These are phyloP conservation scores for Ganoderma sinense DNA, from an alignment of 1,284 basidiomycete species.

Conservation along the genomic window DNA sequence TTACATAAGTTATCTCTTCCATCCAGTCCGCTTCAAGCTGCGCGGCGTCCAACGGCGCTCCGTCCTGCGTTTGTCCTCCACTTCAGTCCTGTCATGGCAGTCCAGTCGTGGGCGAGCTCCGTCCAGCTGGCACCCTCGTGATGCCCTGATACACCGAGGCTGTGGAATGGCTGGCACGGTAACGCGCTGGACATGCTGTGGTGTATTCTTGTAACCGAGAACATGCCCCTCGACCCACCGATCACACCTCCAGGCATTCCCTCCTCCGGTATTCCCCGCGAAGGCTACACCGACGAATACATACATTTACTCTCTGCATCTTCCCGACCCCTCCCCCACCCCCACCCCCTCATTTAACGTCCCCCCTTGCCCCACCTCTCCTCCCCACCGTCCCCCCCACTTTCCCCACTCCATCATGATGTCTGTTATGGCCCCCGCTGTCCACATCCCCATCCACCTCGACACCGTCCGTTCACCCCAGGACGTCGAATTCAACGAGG, in stretches of 20 bases:
- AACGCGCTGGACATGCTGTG: constrained; percentile 15
- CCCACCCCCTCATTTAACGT: constrained; percentile 27
- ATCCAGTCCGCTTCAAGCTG: neutral
- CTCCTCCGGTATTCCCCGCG: constrained; percentile 35
- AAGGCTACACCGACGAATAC: constrained; percentile 34
- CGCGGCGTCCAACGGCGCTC: constrained; percentile 7
- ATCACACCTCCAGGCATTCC: constrained; percentile 30
- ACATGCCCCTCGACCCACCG: constrained; percentile 30
- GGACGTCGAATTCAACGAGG: constrained; percentile 51
- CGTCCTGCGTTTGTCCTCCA: constrained; percentile 10
- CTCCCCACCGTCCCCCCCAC: constrained; percentile 18
- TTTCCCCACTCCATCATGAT: constrained; percentile 42
- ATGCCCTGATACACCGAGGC: constrained; percentile 28
- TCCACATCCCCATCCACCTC: constrained; percentile 42
- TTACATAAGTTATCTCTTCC: constrained; percentile 1
- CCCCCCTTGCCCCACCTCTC: constrained; percentile 20
- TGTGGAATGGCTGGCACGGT: constrained; percentile 22
- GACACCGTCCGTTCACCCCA: constrained; percentile 36
- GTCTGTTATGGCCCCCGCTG: constrained; percentile 45
- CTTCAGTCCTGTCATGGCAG: constrained; percentile 10
- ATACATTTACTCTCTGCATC: constrained; percentile 25
- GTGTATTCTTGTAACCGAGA: constrained; percentile 31
- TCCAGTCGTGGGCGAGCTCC: constrained; percentile 25
- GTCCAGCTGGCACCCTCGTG: constrained; percentile 27
- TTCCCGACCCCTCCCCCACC: constrained; percentile 12